phyloP scores from a whole-genome alignment of 768 basidiomycete genomes.

The Fistulinella prunicolor region DNA sequence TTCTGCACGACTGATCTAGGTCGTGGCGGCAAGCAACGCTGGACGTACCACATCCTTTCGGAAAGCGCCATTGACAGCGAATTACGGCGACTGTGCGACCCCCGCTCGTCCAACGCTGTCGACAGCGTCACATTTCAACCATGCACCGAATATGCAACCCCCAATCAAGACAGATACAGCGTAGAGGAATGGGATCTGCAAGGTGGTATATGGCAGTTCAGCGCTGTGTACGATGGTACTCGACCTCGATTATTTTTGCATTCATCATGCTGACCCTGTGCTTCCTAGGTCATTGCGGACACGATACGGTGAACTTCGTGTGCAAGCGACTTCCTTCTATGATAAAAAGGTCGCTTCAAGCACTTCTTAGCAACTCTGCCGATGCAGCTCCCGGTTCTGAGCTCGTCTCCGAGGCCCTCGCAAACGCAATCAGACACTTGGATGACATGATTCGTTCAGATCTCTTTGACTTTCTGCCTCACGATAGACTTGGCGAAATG shows the following conservation, averaged over 20 bases:
- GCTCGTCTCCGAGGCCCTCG: conserved; percentile 38
- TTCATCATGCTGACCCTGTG: conserved; percentile 21
- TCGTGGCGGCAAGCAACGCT: conserved; percentile 46
- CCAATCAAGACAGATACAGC: conserved; percentile 42
- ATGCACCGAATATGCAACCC: conserved; percentile 32
- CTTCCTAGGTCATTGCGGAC: conserved; percentile 44
- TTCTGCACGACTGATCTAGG: conserved; percentile 55
- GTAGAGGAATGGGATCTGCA: conserved; percentile 41
- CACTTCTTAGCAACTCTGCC: conserved; percentile 28
- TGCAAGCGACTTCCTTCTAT: conserved; percentile 39
- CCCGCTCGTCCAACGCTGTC: conserved; percentile 31
- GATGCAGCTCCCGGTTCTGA: conserved; percentile 25
- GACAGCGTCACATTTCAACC: conserved; percentile 47
- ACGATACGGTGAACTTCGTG: conserved; percentile 46
- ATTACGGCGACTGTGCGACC: conserved; percentile 37
- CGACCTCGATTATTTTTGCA: conserved; percentile 14
- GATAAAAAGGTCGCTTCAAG: conserved; percentile 38
- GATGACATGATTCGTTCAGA: conserved; percentile 44
- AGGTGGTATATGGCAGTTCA: conserved; percentile 42
- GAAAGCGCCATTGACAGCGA: conserved; percentile 41
- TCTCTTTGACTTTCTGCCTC: conserved; percentile 44
- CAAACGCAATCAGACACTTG: conserved; percentile 36
- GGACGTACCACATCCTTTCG: conserved; percentile 50
- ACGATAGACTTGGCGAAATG: conserved; percentile 32
- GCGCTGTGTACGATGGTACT: conserved; percentile 46